phyloP scores from a whole-genome alignment of 768 basidiomycete species.

The Coprinopsis cinerea region DNA sequence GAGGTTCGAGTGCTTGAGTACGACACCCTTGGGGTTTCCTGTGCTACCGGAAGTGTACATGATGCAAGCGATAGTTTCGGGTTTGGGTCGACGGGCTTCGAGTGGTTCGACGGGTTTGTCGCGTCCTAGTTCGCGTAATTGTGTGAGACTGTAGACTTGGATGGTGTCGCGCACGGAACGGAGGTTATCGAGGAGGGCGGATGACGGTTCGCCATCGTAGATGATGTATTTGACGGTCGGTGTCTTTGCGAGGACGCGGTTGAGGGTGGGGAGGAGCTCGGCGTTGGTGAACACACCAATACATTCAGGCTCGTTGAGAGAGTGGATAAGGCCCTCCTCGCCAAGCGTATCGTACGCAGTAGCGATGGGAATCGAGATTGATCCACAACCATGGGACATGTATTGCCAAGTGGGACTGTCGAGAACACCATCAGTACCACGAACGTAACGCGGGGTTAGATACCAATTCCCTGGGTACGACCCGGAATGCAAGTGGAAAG shows the following conservation, averaged over 20 bases:
- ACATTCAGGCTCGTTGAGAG: constrained; percentile 78
- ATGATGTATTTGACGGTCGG: constrained; percentile 75
- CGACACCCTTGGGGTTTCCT: constrained; percentile 91
- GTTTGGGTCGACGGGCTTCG: constrained; percentile 39
- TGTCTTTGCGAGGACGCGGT: constrained; percentile 66
- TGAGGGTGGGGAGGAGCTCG: constrained; percentile 75
- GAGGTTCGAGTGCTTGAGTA: constrained; percentile 83
- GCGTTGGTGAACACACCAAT: constrained; percentile 88
- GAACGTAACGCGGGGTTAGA: no score
- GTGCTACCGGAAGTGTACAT: constrained; percentile 85
- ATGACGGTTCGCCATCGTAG: constrained; percentile 70
- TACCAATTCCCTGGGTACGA: neutral
- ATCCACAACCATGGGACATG: constrained; percentile 73
- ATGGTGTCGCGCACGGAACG: constrained; percentile 49
- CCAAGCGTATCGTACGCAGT: constrained; percentile 98
- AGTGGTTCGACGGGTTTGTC: constrained; percentile 45
- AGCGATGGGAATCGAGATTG: constrained; percentile 76
- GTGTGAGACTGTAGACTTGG: constrained; percentile 57
- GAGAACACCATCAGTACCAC: neutral
- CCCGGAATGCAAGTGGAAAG: neutral
- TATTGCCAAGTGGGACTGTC: constrained; percentile 69
- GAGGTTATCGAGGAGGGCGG: constrained; percentile 54
- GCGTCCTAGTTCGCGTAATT: constrained; percentile 66
- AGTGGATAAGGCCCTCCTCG: constrained; percentile 82
- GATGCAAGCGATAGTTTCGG: constrained; percentile 42